A percentile compares a stretch with the other conserved stretches of the same genome.
phyloP scores from a whole-genome alignment of 2,329 filamentous ascomycete species.

The Claviceps digitariae region DNA sequence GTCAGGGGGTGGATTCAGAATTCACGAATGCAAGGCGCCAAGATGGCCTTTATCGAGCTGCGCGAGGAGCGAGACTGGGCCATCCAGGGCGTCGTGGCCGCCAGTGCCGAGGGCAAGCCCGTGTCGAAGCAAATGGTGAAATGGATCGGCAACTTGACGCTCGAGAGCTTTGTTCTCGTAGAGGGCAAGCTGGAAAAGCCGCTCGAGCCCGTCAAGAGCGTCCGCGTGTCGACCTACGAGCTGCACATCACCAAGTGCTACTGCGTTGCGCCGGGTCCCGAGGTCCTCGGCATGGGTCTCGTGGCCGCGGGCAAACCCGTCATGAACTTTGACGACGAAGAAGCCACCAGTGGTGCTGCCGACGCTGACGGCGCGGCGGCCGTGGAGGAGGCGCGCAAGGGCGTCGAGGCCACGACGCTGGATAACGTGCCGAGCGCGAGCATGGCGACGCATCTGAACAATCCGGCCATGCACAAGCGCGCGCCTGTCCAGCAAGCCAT shows the following conservation, averaged over 20 bases:
- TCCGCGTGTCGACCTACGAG: constrained; percentile 66
- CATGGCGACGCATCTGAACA: constrained; percentile 76
- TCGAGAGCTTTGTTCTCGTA: constrained; percentile 72
- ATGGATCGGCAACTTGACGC: constrained; percentile 60
- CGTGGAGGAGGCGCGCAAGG: constrained; percentile 1
- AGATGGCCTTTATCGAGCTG: constrained; percentile 76
- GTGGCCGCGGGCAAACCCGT: constrained; percentile 41
- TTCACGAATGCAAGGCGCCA: constrained; percentile 32
- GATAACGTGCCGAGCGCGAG: constrained; percentile 49
- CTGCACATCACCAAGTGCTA: constrained; percentile 81
- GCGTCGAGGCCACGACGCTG: constrained; percentile 14
- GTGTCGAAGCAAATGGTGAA: constrained; percentile 79
- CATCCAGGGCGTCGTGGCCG: constrained; percentile 64
- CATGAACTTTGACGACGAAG: constrained; percentile 44
- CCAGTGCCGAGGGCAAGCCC: constrained; percentile 45
- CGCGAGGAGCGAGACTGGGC: constrained; percentile 57
- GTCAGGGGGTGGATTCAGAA: constrained; percentile 50
- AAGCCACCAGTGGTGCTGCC: constrained; percentile 24
- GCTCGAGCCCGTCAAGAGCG: constrained; percentile 77
- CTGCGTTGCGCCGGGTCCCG: constrained; percentile 52
- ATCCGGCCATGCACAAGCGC: constrained; percentile 84
- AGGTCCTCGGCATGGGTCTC: constrained; percentile 44
- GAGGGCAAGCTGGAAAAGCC: constrained; percentile 73
- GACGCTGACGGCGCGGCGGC: constrained; percentile 20
- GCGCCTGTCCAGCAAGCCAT: constrained; percentile 85